Conservation (phyloP, 345 rosid species). For the Cardamine chenopodiifolia region DNA sequence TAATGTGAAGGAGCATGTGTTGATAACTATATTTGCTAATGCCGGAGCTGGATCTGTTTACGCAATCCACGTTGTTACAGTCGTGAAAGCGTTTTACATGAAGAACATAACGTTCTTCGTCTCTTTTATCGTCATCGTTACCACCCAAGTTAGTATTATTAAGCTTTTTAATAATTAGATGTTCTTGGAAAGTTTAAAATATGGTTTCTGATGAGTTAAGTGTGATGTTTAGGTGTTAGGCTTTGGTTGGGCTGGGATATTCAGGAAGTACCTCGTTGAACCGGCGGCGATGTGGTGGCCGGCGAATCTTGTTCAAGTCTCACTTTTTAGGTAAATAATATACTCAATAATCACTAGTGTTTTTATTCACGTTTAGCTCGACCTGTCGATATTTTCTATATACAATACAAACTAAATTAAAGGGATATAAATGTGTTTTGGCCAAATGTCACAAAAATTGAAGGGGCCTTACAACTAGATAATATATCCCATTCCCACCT, state of each 20-base stretch:
- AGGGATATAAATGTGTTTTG: not conserved
- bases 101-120: constrained; percentile 78
- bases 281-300: constrained; percentile 99
- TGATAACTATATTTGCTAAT: constrained; percentile 90
- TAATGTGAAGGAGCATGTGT: constrained; percentile 94
- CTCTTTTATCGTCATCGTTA: constrained; percentile 74
- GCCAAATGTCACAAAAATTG: constrained; percentile 3
- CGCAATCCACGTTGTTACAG: constrained; percentile 85
- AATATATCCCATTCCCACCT: not conserved
- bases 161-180: not conserved
- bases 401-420: not conserved
- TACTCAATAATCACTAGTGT: not conserved
- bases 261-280: constrained; percentile 82
- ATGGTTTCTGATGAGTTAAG: constrained; percentile 13
- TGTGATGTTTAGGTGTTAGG: constrained; percentile 76
- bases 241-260: constrained; percentile 99
- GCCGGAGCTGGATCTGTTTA: constrained; percentile 96
- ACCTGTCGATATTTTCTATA: constrained; percentile 24
- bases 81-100: constrained; percentile 85
- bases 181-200: not conserved
- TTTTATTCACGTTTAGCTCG: constrained; percentile 5
- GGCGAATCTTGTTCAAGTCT: constrained; percentile 95
- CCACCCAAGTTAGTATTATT: constrained; percentile 71
- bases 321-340: constrained; percentile 73
- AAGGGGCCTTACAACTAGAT: not conserved